Evolutionary conservation across 176 grass and related monocot genomes (phyloP), one percentile per base, ranked within the genome.

Genomic region (Triticum urartu): DNA sequence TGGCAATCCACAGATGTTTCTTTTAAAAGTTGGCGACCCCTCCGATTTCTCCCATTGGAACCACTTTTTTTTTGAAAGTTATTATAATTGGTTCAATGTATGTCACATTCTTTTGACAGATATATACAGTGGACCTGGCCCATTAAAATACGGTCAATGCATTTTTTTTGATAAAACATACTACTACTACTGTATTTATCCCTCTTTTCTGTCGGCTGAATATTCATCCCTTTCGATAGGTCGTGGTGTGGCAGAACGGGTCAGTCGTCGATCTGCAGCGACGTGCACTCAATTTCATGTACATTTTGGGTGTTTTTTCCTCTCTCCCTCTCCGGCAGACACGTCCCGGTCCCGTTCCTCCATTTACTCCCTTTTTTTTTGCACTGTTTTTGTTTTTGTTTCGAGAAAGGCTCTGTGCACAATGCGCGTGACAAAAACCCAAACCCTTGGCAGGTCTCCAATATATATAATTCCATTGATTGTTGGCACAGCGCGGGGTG

Each of bases 231-330:
- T 15, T 18, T 5, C 6, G 33, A 3, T 25, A 61, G 35, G 68
- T 69, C 66, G 66, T 69, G 7, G 26, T 5, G 17, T 21, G 2
- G 33, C 66, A 36, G 33, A 21, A 71, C 14, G 21, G 64, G 45
- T 58, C 28, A 45, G 22, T 65, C 39, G 3, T 64, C 81, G 10
- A 22, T 33, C 70, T 10, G 28, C n/a, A 18, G 33, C 38, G 76
- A 56, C 50, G 76, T 65, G n/a, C 56, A 73, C 24, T 80, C 82
- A 43, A 54, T 80, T 35, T 59, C 68, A 21, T 48, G 34, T 64
- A n/a, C 39, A 68, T 67, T 35, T 13, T 30, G 28, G 28, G 28
- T 30, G 28, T 30, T 30, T 30, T 30, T 30, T 30, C 36, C 6
- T 7, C 36, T 0, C 6, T 38, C 6, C 36, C 36, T 38, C 36